A percentile compares a stretch with the other conserved stretches of the same genome.
Evolutionary conservation across 306 rosid genomes (phyloP).

Genomic region (Acacia crassicarpa): DNA sequence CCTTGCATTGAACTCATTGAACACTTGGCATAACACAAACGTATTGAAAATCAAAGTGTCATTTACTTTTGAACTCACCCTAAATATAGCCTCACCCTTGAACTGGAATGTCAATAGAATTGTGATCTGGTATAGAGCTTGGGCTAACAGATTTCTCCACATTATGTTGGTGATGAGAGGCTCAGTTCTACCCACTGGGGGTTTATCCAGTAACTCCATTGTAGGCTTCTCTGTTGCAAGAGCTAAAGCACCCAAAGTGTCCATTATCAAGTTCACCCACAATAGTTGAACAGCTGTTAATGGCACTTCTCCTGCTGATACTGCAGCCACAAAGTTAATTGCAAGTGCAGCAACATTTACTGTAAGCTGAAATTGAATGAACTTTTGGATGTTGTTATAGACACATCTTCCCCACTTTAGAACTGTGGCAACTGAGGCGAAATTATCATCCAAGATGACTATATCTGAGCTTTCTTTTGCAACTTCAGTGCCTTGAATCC

Average conservation of each 20-base stretch:
- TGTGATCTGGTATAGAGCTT: constrained; percentile 25
- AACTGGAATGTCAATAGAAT: constrained; percentile 22
- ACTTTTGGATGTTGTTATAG: constrained; percentile 27
- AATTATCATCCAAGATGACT: constrained; percentile 35
- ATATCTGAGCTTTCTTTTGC: constrained; percentile 38
- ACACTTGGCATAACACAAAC: constrained; percentile 32
- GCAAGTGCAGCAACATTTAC: constrained; percentile 30
- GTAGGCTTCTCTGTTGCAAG: constrained; percentile 31
- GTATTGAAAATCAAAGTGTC: constrained; percentile 31
- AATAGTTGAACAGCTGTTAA: constrained; percentile 25
- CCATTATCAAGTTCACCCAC: constrained; percentile 34
- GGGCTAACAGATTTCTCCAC: constrained; percentile 33
- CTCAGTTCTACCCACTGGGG: neutral
- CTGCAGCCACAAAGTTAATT: constrained; percentile 20
- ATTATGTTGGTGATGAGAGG: constrained; percentile 33
- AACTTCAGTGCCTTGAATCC: constrained; percentile 38
- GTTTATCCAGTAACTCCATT: constrained; percentile 7
- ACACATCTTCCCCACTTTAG: constrained; percentile 36
- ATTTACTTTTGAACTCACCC: constrained; percentile 20
- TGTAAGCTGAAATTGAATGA: constrained; percentile 31
- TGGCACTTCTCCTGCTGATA: constrained; percentile 25
- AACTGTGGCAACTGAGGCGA: constrained; percentile 24
- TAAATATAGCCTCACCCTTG: constrained; percentile 22
- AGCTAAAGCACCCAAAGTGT: constrained; percentile 34
- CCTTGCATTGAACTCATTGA: constrained; percentile 35